Percentiles rank a stretch among this genome's conserved stretches.
These are phyloP conservation scores for Cryptococcus floricola DNA, from an alignment of 1,284 basidiomycete species.

Conservation along the genomic window DNA sequence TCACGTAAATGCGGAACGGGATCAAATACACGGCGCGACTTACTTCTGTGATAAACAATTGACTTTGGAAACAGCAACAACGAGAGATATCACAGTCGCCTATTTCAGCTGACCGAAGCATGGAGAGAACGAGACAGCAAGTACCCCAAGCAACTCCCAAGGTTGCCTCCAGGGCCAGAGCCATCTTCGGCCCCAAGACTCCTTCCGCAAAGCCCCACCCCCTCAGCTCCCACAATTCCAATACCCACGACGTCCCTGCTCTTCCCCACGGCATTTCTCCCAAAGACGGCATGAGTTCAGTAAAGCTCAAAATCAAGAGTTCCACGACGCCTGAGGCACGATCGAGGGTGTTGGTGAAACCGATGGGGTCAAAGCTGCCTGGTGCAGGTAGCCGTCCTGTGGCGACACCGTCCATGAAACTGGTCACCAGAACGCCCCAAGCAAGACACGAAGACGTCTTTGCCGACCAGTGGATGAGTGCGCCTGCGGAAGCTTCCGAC, in stretches of 20 bases:
- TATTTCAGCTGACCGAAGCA: too few relatives aligned
- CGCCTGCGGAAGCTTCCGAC: background rate
- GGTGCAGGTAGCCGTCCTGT: background rate
- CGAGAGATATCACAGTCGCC: too few relatives aligned
- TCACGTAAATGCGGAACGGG: background rate
- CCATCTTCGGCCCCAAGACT: slow-evolving; percentile 11
- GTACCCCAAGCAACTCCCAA: slow-evolving; percentile 12
- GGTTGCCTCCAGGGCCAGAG: slow-evolving; percentile 14
- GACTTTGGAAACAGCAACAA: too few relatives aligned
- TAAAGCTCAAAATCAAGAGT: slow-evolving; percentile 40
- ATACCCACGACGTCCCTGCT: slow-evolving; percentile 16
- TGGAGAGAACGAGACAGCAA: too few relatives aligned
- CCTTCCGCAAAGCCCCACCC: slow-evolving; percentile 23
- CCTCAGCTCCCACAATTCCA: slow-evolving; percentile 24
- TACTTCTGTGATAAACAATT: too few relatives aligned
- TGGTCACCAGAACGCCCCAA: slow-evolving; percentile 6
- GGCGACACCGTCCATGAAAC: slow-evolving; percentile 7
- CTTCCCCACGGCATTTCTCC: slow-evolving; percentile 14
- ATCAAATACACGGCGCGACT: background rate
- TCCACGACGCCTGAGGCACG: slow-evolving; percentile 44
- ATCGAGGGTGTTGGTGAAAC: slow-evolving; percentile 29
- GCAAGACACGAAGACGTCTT: slow-evolving; percentile 11
- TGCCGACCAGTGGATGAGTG: slow-evolving; percentile 18
- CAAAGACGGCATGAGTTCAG: slow-evolving; percentile 21
- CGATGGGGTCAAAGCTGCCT: slow-evolving; percentile 8